A percentile compares a stretch with the other conserved stretches of the same genome.
Evolutionary conservation across 2,329 filamentous ascomycete species (phyloP).

Genomic region (Claviceps sorghi): DNA sequence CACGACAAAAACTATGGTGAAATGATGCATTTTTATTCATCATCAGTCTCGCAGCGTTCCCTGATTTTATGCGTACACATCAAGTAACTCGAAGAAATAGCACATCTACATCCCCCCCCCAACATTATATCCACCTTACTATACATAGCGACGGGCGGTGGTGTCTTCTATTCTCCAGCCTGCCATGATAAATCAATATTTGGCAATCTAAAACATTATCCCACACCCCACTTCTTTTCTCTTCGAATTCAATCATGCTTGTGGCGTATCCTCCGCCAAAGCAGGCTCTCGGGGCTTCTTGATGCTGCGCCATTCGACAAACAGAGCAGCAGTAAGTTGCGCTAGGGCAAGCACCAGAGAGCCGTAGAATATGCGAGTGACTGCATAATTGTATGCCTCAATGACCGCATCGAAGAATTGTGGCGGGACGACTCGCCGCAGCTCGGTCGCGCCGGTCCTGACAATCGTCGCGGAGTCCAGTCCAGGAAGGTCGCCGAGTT

Average conservation of each 20-base stretch:
- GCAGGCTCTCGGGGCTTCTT: slow-evolving; percentile 30
- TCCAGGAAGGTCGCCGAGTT: not conserved
- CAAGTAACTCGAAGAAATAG: no score
- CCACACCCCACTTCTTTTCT: no score
- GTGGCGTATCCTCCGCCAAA: not conserved
- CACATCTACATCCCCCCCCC: no score
- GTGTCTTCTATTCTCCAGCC: no score
- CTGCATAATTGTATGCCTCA: slow-evolving; percentile 48
- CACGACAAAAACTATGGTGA: no score
- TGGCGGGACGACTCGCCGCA: slow-evolving; percentile 36
- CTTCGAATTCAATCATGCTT: not conserved
- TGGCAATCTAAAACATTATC: no score
- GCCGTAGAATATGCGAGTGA: slow-evolving; percentile 49
- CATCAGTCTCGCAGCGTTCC: no score
- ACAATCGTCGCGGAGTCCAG: slow-evolving; percentile 29
- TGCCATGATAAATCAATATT: no score
- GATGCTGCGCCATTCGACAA: slow-evolving; percentile 54
- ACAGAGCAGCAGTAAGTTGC: slow-evolving; percentile 41
- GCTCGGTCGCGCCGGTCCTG: slow-evolving; percentile 41
- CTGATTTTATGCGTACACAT: no score
- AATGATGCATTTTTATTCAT: no score
- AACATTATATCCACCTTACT: no score
- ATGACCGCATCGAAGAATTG: slow-evolving; percentile 39
- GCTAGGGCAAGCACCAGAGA: slow-evolving; percentile 39
- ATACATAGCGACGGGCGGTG: no score